A percentile compares a stretch with the other conserved stretches of the same genome.
phyloP scores from a whole-genome alignment of 2,329 filamentous ascomycete species.

The Clarireedia monteithiana region DNA sequence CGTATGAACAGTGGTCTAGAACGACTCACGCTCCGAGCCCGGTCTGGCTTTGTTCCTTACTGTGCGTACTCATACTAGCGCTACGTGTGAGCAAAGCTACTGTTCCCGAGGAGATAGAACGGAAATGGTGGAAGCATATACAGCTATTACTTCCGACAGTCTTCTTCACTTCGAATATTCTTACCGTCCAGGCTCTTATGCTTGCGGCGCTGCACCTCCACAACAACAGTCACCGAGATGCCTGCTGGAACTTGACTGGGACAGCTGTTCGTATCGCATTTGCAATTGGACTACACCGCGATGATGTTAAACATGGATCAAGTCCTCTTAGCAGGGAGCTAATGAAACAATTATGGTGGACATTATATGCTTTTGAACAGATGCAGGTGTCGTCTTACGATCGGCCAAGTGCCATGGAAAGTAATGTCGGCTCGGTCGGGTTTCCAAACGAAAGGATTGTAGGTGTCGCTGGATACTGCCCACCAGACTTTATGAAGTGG shows the following conservation, averaged over 20 bases:
- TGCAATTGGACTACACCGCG: slow-evolving; percentile 37
- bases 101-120: slow-evolving; percentile 32
- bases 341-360: slow-evolving; percentile 30
- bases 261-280: slow-evolving; percentile 36
- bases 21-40: neutral
- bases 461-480: slow-evolving; percentile 19
- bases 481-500: slow-evolving; percentile 33
- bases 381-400: slow-evolving; percentile 37
- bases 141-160: slow-evolving; percentile 35
- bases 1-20: slow-evolving; percentile 31
- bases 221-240: slow-evolving; percentile 37
- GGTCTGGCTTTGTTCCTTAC: slow-evolving; percentile 35
- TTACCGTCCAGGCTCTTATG: slow-evolving; percentile 35
- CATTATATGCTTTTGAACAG: slow-evolving; percentile 30
- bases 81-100: slow-evolving; percentile 29
- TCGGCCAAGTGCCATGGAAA: slow-evolving; percentile 36
- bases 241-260: slow-evolving; percentile 36
- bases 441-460: slow-evolving; percentile 32
- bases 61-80: slow-evolving; percentile 35
- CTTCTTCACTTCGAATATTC: slow-evolving; percentile 35
- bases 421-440: slow-evolving; percentile 29
- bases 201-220: slow-evolving; percentile 37
- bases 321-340: slow-evolving; percentile 29
- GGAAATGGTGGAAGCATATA: slow-evolving; percentile 35
- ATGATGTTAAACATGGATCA: slow-evolving; percentile 30